Conservation (phyloP, 495 filamentous ascomycete genomes). For the Neurospora tetrasperma region DNA sequence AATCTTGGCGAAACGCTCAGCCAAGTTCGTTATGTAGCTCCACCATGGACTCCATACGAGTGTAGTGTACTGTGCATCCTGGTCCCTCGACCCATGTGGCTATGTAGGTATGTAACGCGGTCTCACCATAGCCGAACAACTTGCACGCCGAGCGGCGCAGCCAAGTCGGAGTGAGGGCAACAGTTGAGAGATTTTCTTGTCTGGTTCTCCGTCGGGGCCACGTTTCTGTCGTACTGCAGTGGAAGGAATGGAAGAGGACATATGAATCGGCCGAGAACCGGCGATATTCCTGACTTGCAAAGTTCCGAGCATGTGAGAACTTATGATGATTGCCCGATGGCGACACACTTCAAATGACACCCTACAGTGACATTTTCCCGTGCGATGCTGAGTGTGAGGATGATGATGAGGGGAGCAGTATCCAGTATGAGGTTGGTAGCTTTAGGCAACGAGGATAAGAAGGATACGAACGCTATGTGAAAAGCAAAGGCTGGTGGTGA, state of each 20-base stretch:
- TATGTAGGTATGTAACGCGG: neutral
- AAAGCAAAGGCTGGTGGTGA: no score
- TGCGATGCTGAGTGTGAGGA: no score
- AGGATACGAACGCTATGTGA: no score
- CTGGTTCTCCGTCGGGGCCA: neutral
- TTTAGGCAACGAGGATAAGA: no score
- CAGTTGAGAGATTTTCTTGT: neutral
- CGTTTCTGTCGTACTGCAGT: neutral
- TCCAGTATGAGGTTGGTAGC: no score
- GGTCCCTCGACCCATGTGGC: neutral
- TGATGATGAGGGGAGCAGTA: no score
- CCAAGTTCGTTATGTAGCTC: neutral
- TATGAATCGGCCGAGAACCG: neutral
- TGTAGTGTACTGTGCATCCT: no score
- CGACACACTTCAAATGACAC: neutral
- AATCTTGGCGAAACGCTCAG: neutral
- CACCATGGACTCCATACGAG: neutral
- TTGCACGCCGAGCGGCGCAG: neutral
- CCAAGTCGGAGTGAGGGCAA: neutral
- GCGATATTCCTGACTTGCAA: neutral
- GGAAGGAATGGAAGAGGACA: neutral
- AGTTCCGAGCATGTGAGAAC: neutral
- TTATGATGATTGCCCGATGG: neutral
- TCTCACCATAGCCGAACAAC: neutral
- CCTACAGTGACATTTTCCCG: neutral